These are phyloP conservation scores for Coemansia sp. DNA, from an alignment of 192 early-diverging fungal genomes.

Conservation along the genomic window DNA sequence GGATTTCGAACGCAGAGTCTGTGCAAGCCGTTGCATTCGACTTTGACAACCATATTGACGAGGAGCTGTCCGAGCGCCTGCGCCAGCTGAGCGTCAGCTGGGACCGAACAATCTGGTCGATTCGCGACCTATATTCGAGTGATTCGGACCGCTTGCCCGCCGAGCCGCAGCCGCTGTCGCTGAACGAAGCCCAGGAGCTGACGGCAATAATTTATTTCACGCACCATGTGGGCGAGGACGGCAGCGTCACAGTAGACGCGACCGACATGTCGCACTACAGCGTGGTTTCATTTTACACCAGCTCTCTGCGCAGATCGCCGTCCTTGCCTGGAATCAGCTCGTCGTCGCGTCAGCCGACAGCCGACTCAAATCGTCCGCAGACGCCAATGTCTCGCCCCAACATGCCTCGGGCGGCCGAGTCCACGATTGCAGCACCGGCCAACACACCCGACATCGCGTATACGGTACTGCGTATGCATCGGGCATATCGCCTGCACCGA, in stretches of 20 bases:
- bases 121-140: conserved; percentile 11
- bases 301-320: conserved; percentile 16
- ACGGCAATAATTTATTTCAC: conserved; percentile 18
- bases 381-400: neutral
- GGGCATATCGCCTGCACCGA: conserved; percentile 26
- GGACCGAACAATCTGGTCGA: neutral
- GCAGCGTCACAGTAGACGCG: neutral
- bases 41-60: neutral
- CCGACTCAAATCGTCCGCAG: neutral
- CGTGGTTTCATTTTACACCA: conserved; percentile 14
- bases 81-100: too few relatives aligned
- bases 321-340: conserved; percentile 7
- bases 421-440: neutral
- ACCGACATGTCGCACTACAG: conserved; percentile 14
- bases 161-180: conserved; percentile 5
- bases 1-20: neutral
- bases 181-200: conserved; percentile 16
- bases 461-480: conserved; percentile 32
- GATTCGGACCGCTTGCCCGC: neutral
- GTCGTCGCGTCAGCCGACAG: neutral
- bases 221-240: neutral
- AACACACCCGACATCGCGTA: conserved; percentile 7
- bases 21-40: conserved; percentile 12
- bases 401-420: neutral
- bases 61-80: neutral